phyloP scores from a whole-genome alignment of 345 rosid genomes.

The Aethionema arabicum region DNA sequence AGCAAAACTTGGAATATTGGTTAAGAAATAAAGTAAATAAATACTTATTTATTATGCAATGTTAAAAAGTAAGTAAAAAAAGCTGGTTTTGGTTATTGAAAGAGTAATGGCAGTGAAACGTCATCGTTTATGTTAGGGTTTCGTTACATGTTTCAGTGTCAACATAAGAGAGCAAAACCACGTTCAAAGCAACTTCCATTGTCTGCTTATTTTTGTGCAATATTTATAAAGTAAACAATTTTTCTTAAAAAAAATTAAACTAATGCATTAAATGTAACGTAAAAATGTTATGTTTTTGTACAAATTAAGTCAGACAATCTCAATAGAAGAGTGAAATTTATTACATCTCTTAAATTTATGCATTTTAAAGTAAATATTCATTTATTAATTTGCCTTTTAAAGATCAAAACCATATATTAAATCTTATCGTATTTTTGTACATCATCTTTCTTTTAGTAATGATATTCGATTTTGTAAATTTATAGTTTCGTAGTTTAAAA shows the following conservation, averaged over 20 bases:
- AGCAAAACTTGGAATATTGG: conserved; percentile 36
- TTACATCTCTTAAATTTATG: neutral
- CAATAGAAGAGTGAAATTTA: conserved; percentile 23
- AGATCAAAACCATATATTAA: neutral
- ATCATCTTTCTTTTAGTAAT: no score
- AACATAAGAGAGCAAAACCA: conserved; percentile 36
- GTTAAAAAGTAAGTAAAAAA: neutral
- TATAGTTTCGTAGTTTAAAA: no score
- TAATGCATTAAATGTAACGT: conserved; percentile 19
- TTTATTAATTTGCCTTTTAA: conserved; percentile 15
- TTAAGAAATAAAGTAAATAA: conserved; percentile 19
- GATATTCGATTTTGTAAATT: no score
- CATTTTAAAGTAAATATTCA: conserved; percentile 18
- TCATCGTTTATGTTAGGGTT: conserved; percentile 27
- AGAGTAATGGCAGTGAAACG: conserved; percentile 31
- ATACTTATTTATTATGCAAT: no score
- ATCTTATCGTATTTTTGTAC: no score
- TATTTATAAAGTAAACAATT: conserved; percentile 17
- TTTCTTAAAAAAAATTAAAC: conserved; percentile 2
- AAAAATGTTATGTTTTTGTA: conserved; percentile 21
- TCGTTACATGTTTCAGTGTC: conserved; percentile 38
- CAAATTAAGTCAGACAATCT: conserved; percentile 18
- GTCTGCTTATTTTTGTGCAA: conserved; percentile 29
- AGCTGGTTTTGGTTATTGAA: conserved; percentile 22
- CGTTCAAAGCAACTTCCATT: conserved; percentile 31